Evolutionary conservation across 1,284 basidiomycete species (phyloP).

Genomic region (Boletus semigastroideus): DNA sequence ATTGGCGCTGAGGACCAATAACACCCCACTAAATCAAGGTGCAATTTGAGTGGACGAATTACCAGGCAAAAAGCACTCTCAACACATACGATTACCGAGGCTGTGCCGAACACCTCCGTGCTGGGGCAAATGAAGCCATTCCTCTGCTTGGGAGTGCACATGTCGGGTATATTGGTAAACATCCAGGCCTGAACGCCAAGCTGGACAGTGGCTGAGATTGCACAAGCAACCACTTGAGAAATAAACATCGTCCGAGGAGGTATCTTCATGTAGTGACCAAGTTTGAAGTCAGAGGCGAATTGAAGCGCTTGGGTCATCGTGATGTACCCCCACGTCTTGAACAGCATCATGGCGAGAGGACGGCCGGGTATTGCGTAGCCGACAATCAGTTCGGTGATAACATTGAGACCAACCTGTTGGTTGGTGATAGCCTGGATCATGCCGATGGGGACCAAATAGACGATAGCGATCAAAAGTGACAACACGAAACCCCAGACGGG

Average conservation of each 20-base stretch:
- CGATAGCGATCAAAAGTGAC: conserved; percentile 40
- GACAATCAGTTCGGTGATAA: conserved; percentile 49
- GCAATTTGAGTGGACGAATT: not conserved
- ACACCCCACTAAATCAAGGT: conserved; percentile 35
- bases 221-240: conserved; percentile 44
- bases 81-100: conserved; percentile 35
- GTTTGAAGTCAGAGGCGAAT: conserved; percentile 47
- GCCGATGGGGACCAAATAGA: conserved; percentile 60
- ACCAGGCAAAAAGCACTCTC: not conserved
- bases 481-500: conserved; percentile 56
- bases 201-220: conserved; percentile 43
- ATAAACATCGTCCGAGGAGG: conserved; percentile 46
- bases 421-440: conserved; percentile 36
- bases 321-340: conserved; percentile 41
- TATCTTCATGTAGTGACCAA: conserved; percentile 54
- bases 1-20: conserved; percentile 40
- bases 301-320: conserved; percentile 39
- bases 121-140: conserved; percentile 40
- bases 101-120: conserved; percentile 39
- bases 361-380: conserved; percentile 45
- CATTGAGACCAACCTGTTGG: conserved; percentile 49
- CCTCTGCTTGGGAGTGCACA: conserved; percentile 23
- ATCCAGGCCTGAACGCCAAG: conserved; percentile 46
- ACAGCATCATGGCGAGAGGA: conserved; percentile 49
- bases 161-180: conserved; percentile 33